phyloP scores from a whole-genome alignment of 2,329 filamentous ascomycete species.

The Verticillium dahliae region DNA sequence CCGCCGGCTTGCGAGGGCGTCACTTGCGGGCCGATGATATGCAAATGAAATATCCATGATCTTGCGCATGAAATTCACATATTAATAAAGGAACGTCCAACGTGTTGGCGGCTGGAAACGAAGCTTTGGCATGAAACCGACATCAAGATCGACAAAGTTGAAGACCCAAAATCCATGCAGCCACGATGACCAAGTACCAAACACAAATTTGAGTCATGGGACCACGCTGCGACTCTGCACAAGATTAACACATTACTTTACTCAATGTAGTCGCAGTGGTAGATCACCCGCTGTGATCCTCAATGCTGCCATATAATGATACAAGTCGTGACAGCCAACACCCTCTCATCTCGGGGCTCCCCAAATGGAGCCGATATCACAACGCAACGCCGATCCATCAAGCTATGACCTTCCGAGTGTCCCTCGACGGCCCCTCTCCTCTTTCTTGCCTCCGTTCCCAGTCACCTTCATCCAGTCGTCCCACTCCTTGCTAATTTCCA shows the following conservation, averaged over 20 bases:
- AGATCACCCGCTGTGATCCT: background rate
- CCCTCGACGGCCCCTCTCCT: conserved; percentile 9
- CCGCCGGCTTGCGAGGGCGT: no score
- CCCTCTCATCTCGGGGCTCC: background rate
- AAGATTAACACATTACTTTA: background rate
- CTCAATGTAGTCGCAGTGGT: background rate
- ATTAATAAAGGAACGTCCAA: no score
- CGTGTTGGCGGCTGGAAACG: no score
- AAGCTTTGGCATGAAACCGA: no score
- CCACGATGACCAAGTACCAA: no score
- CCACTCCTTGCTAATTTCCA: conserved; percentile 93
- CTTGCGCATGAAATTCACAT: no score
- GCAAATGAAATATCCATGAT: no score
- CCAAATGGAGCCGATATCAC: background rate
- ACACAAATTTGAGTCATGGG: no score
- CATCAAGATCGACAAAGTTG: no score
- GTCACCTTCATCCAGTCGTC: conserved; percentile 72
- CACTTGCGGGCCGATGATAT: no score
- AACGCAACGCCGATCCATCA: background rate
- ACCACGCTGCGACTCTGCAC: no score
- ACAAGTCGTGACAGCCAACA: background rate
- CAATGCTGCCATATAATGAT: background rate
- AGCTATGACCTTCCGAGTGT: conserved; percentile 1
- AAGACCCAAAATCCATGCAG: no score
- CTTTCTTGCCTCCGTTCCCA: conserved; percentile 19